Conservation (phyloP, 805 yeast species). For the Saturnispora hagleri region DNA sequence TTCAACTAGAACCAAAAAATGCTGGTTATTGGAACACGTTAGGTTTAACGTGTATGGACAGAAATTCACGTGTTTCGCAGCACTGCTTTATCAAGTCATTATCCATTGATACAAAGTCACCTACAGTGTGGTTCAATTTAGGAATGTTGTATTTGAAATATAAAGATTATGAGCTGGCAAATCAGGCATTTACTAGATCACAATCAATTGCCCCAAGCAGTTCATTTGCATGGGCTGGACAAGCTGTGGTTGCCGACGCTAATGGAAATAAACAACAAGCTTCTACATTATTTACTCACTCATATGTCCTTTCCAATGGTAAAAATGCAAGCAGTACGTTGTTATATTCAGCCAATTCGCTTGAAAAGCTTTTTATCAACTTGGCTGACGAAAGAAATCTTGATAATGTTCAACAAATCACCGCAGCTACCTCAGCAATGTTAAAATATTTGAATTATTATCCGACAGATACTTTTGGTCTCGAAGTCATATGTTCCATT, state of each 20-base stretch:
- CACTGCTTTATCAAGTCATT: slow-evolving; percentile 87
- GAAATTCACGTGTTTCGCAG: slow-evolving; percentile 69
- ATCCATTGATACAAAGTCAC: slow-evolving; percentile 57
- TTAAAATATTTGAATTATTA: slow-evolving; percentile 50
- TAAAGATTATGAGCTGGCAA: slow-evolving; percentile 65
- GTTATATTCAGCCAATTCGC: slow-evolving; percentile 55
- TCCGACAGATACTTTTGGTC: slow-evolving; percentile 50
- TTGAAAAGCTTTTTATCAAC: slow-evolving; percentile 35
- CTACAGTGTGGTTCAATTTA: slow-evolving; percentile 69
- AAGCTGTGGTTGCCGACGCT: slow-evolving; percentile 54
- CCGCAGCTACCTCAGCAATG: slow-evolving; percentile 61
- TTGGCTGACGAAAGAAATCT: slow-evolving; percentile 41
- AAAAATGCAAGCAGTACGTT: slow-evolving; percentile 58
- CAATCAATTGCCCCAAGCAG: slow-evolving; percentile 76
- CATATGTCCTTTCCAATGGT: slow-evolving; percentile 70
- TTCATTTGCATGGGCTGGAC: slow-evolving; percentile 76
- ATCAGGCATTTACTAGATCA: slow-evolving; percentile 60
- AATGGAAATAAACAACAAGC: slow-evolving; percentile 45
- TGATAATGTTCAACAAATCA: slow-evolving; percentile 53
- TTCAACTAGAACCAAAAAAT: slow-evolving; percentile 61
- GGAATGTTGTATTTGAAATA: slow-evolving; percentile 65
- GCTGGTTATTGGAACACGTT: slow-evolving; percentile 73
- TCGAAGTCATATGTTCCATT: slow-evolving; percentile 44
- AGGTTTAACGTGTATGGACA: slow-evolving; percentile 62
- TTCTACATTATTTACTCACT: slow-evolving; percentile 59